A percentile compares a stretch with the other conserved stretches of the same genome.
phyloP scores from a whole-genome alignment of 2,329 filamentous ascomycete genomes.

The Neurospora crassa region DNA sequence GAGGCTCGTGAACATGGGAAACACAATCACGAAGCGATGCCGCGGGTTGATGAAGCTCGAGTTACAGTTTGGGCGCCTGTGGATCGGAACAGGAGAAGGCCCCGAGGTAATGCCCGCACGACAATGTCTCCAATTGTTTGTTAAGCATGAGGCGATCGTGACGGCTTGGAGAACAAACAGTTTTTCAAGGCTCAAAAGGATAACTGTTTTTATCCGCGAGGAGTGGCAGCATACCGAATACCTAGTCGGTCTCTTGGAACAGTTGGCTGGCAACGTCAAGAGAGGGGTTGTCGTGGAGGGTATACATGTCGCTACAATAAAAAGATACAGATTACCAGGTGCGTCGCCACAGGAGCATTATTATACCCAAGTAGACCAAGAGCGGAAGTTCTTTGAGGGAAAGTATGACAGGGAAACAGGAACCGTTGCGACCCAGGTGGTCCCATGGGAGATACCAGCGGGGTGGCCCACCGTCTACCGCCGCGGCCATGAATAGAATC shows the following conservation, averaged over 20 bases:
- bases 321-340: not conserved
- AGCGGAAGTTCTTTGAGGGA: not conserved
- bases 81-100: not conserved
- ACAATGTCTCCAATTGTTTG: not conserved
- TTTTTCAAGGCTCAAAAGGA: not conserved
- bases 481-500: not conserved
- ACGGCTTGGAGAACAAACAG: not conserved
- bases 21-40: not conserved
- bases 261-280: not conserved
- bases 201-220: not conserved
- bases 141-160: not conserved
- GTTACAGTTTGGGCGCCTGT: not conserved
- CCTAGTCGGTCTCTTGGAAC: rapidly evolving
- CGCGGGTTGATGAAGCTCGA: not conserved
- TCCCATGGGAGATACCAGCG: not conserved
- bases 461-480: not conserved
- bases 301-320: not conserved
- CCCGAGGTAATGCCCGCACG: not conserved
- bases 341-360: not conserved
- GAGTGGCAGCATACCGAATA: not conserved
- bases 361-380: not conserved
- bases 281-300: not conserved
- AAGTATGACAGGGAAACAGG: not conserved
- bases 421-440: not conserved
- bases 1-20: not conserved